Conservation (phyloP, 1,139 yeast species). For the Debaryomycetaceae sp. region DNA sequence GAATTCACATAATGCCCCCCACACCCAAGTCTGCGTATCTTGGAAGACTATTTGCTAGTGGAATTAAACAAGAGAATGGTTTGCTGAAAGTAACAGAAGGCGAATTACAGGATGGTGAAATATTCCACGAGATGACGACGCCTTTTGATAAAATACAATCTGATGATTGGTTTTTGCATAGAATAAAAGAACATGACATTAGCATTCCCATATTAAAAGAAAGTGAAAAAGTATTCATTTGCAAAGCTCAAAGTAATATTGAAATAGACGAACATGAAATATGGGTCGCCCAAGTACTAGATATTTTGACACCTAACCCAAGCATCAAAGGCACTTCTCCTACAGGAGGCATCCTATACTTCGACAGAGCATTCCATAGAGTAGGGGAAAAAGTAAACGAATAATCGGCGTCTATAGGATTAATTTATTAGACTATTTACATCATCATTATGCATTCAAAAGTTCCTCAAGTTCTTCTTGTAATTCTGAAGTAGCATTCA, state of each 20-base stretch:
- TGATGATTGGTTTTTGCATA: constrained; percentile 27
- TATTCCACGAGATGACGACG: constrained; percentile 45
- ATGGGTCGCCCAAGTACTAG: constrained; percentile 73
- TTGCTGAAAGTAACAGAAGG: constrained; percentile 10
- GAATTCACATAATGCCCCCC: constrained; percentile 75
- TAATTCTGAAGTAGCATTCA: constrained; percentile 15
- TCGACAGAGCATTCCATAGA: constrained; percentile 56
- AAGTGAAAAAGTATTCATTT: constrained; percentile 63
- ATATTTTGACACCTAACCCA: constrained; percentile 37
- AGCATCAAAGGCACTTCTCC: constrained; percentile 14
- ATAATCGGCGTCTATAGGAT: constrained; percentile 1
- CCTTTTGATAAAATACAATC: constrained; percentile 41
- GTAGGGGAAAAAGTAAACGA: constrained; percentile 44
- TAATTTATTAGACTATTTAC: not conserved
- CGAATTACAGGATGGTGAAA: constrained; percentile 32
- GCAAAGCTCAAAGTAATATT: constrained; percentile 53
- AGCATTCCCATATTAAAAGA: constrained; percentile 57
- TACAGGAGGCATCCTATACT: constrained; percentile 65
- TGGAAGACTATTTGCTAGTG: constrained; percentile 62
- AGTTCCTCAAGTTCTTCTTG: constrained; percentile 10
- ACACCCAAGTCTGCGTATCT: constrained; percentile 46
- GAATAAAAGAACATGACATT: constrained; percentile 13
- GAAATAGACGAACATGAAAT: constrained; percentile 78
- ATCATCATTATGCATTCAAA: constrained; percentile 5
- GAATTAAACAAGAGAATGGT: constrained; percentile 32